phyloP scores from a whole-genome alignment of 2,329 filamentous ascomycete genomes.

The Talaromyces rugulosus region DNA sequence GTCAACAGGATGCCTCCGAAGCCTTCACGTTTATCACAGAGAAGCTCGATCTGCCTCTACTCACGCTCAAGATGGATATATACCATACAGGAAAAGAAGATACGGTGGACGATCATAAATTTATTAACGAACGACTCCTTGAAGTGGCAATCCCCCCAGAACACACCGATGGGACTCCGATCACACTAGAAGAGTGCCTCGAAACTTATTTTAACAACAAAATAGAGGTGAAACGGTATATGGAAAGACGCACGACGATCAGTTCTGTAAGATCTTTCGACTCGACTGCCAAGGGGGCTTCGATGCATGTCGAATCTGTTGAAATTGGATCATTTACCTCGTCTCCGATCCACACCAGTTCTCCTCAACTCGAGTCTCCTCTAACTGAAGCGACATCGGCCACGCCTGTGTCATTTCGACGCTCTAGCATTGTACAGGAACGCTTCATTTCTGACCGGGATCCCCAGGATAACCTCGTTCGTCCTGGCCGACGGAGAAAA shows the following conservation, averaged over 20 bases:
- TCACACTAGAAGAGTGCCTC: slow-evolving; percentile 85
- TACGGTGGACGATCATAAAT: slow-evolving; percentile 85
- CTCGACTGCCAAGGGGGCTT: slow-evolving; percentile 32
- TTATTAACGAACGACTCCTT: slow-evolving; percentile 83
- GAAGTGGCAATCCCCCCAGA: slow-evolving; percentile 86
- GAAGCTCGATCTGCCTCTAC: slow-evolving; percentile 76
- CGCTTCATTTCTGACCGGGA: slow-evolving; percentile 39
- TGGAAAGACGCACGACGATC: slow-evolving; percentile 58
- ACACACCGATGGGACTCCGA: slow-evolving; percentile 58
- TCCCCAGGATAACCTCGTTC: slow-evolving; percentile 36
- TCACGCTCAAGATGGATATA: slow-evolving; percentile 89
- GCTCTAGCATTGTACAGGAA: slow-evolving; percentile 41
- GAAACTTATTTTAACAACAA: slow-evolving; percentile 93
- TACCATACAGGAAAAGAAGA: slow-evolving; percentile 85
- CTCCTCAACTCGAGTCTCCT: slow-evolving; percentile 21
- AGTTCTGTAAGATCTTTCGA: slow-evolving; percentile 40
- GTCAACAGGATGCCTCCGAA: slow-evolving; percentile 93
- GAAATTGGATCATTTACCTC: slow-evolving; percentile 38
- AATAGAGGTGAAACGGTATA: slow-evolving; percentile 79
- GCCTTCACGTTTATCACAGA: slow-evolving; percentile 94
- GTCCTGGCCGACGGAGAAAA: slow-evolving; percentile 22
- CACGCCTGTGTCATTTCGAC: slow-evolving; percentile 22
- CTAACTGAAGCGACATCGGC: slow-evolving; percentile 24
- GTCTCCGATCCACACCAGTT: slow-evolving; percentile 26
- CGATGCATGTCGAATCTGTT: slow-evolving; percentile 39